Evolutionary conservation across 2,329 filamentous ascomycete species (phyloP), one percentile per base, ranked within the genome.

Genomic region (Fusarium sp.): DNA sequence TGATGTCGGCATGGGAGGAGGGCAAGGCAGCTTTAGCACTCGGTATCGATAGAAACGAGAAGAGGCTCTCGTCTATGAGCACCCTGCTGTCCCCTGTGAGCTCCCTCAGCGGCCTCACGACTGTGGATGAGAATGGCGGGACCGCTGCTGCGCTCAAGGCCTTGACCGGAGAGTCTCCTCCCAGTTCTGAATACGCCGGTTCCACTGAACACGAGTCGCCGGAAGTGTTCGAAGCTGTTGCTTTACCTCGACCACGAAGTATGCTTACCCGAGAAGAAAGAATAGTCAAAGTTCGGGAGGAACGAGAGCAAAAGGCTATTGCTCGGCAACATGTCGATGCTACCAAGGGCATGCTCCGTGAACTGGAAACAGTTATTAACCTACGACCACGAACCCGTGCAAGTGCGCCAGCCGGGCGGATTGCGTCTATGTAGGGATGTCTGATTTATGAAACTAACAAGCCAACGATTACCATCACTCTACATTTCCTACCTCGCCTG

Each of bases 161-260:
- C 3, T 83, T 98, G 53, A 97, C 89, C 64, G 93, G 93, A 49
- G 93, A 94, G 54, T 82, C 84, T 23, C 82, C 84, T 16, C 83
- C 83, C 28, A 86, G 83, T 59, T 81, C 84, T 32, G 87, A 87
- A 43, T 82, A 83, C 50, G 86, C 84, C 66, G 80, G 81, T 16
- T 85, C 84, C 3, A 89, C 89, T 50, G 88, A 88, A 60, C 85
- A 83, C 2, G 91, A 93, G 54, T 87, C 89, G 58, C 90, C 92
- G 55, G 92, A 97, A 76, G 88, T 99, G 1, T 98, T 97, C 67
- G 96, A 99, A 80, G 96, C 94, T 0, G 89, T 98, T 40, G 93
- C 94, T 3, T 84, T 93, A 61, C 84, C 89, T 9, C 86, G 90
- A 42, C 89, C 92, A 63, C 87, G 90, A 69, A 92, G 89, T 73